These are phyloP conservation scores for Geosiphon pyriformis DNA, from an alignment of 192 early-diverging fungal species.

Conservation along the genomic window DNA sequence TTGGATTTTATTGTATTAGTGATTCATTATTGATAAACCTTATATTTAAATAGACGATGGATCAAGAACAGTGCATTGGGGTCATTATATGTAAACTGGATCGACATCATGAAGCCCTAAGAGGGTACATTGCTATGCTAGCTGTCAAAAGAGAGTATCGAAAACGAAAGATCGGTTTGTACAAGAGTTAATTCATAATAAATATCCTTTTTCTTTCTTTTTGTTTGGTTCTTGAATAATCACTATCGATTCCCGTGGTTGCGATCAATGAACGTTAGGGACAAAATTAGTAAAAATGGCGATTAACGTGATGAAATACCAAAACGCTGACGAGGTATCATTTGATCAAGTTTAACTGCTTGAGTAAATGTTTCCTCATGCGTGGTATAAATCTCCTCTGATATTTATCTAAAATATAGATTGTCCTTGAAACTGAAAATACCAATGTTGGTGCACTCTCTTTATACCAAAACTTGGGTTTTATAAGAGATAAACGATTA, in stretches of 20 bases:
- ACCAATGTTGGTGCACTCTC: slow-evolving; percentile 78
- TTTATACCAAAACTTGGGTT: slow-evolving; percentile 87
- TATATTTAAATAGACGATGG: slow-evolving; percentile 14
- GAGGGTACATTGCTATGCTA: slow-evolving; percentile 99
- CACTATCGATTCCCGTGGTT: too few relatives aligned
- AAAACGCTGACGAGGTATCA: slow-evolving; percentile 76
- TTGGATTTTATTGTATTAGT: not conserved
- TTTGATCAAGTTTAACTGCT: not conserved
- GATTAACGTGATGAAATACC: slow-evolving; percentile 66
- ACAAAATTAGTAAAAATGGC: slow-evolving; percentile 66
- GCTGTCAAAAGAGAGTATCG: slow-evolving; percentile 80
- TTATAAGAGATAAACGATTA: slow-evolving; percentile 88
- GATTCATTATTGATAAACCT: too few relatives aligned
- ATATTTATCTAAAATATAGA: slow-evolving; percentile 26
- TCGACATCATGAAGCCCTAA: slow-evolving; percentile 50
- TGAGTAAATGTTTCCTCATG: not conserved
- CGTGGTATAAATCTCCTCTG: not conserved
- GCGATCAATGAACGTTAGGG: slow-evolving; percentile 40
- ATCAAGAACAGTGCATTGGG: slow-evolving; percentile 58
- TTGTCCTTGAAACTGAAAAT: slow-evolving; percentile 87
- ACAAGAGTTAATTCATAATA: not conserved
- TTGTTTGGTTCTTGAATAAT: too few relatives aligned
- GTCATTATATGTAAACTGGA: slow-evolving; percentile 91
- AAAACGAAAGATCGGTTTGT: slow-evolving; percentile 69
- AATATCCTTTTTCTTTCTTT: not conserved